phyloP scores from a whole-genome alignment of 352 stramenopile genomes.

The Phytophthora cryptogea region DNA sequence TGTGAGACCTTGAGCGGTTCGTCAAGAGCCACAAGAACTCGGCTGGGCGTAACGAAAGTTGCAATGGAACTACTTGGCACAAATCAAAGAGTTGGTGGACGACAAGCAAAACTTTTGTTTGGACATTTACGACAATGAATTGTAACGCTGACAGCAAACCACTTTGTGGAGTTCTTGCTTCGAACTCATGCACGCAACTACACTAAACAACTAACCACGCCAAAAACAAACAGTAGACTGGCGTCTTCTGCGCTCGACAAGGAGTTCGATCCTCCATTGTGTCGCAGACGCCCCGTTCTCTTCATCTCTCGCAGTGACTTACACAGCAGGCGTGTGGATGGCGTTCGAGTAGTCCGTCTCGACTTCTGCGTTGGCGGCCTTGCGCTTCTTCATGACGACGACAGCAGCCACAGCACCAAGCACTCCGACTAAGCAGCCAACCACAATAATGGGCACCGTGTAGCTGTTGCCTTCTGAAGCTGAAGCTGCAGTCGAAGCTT shows the following conservation, averaged over 20 bases:
- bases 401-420: constrained; percentile 45
- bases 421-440: constrained; percentile 46
- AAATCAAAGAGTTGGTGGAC: neutral
- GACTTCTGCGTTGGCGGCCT: constrained; percentile 16
- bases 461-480: constrained; percentile 10
- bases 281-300: constrained; percentile 1
- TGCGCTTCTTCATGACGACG: constrained; percentile 47
- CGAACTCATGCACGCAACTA: constrained; percentile 15
- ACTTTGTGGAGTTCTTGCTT: constrained; percentile 9
- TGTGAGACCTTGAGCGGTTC: neutral
- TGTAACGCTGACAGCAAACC: constrained; percentile 8
- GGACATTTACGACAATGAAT: constrained; percentile 3
- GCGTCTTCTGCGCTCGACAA: neutral
- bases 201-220: constrained; percentile 15
- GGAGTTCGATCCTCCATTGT: constrained; percentile 26
- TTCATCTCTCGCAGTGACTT: constrained; percentile 14
- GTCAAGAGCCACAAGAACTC: neutral
- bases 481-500: constrained; percentile 19
- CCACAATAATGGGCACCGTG: constrained; percentile 35
- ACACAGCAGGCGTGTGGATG: constrained; percentile 34
- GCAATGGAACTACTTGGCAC: too few species aligned
- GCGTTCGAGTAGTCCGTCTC: constrained; percentile 42
- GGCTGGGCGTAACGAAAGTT: neutral
- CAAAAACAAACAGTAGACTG: constrained; percentile 7
- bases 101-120: neutral